Base-by-base conservation (phyloP, 176 grass and related monocot genomes). In the Guadua angustifolia region DNA sequence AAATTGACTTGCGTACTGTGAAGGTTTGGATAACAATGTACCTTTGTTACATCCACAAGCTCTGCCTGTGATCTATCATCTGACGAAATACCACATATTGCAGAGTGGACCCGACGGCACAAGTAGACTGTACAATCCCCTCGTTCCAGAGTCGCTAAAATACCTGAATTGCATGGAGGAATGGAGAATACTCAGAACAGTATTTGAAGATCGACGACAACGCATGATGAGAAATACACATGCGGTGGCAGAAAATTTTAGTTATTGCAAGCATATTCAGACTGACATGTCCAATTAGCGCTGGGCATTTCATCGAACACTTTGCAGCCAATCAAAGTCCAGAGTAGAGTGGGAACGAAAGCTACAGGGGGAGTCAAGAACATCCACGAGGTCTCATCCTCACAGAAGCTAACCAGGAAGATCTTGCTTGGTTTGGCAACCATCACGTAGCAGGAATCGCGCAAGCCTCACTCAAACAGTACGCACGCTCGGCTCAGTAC, bases 11-110 rank as follows among this genome's bases (percentile, higher is more conserved):
- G 51, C n/a, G 24, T 9, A 16, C 6, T 39, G 53, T n/a, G 18
- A 85, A 76, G 39, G 42, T 13, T 72, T 14, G 22, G 5, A 85
- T 55, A 73, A 66, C 8, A 67, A 22, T 29, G 11, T 86, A 90
- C 88, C 74, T 73, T 86, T 32, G 49, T 19, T 50, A 8, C 66
- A 73, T 86, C 73, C 12, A 47, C 50, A 14, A 82, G 50, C 66
- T 72, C 79, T 72, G 10, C 65, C n/a, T 72, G 78, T 22, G 73
- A 64, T 17, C n/a, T 66, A 10, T 82, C 79, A 38, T 86, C 47
- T 65, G 79, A 9, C 0, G 79, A 21, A 73, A 73, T 57, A 72
- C 7, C 53, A 77, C 49, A 67, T 66, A 73, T 18, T 78, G 84
- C 26, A 17, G 73, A 60, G 14, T 68, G 79, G 16, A 24, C 66